A percentile compares a stretch with the other conserved stretches of the same genome.
Conservation (phyloP, 2,329 filamentous ascomycete species). For the Aspergillus arachidicola region DNA sequence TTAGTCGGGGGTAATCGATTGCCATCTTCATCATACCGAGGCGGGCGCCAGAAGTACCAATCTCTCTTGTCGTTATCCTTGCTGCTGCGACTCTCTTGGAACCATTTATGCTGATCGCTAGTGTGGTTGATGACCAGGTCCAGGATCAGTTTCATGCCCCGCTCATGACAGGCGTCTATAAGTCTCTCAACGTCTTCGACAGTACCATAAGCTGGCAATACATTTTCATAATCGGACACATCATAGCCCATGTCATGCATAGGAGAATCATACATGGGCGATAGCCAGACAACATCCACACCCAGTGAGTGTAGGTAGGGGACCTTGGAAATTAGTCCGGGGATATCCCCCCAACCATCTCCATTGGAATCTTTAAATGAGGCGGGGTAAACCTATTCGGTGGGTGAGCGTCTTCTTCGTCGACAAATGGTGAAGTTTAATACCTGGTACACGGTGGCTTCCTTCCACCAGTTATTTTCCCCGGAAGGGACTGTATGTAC, state of each 20-base stretch:
- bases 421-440: background rate
- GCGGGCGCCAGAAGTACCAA: conserved; percentile 61
- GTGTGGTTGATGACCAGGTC: conserved; percentile 76
- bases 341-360: conserved; percentile 66
- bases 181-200: conserved; percentile 62
- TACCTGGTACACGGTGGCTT: conserved; percentile 37
- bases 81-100: conserved; percentile 62
- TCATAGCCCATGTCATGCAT: conserved; percentile 73
- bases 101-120: conserved; percentile 69
- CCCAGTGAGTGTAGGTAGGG: conserved; percentile 65
- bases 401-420: background rate
- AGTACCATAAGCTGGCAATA: conserved; percentile 64
- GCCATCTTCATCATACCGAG: conserved; percentile 55
- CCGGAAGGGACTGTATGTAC: conserved; percentile 19
- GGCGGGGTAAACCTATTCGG: conserved; percentile 27
- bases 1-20: conserved; percentile 69
- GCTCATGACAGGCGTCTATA: conserved; percentile 57
- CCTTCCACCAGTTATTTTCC: conserved; percentile 40
- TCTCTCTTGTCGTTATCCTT: conserved; percentile 62
- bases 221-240: conserved; percentile 64
- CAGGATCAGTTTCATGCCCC: conserved; percentile 67
- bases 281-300: conserved; percentile 68
- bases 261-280: conserved; percentile 66
- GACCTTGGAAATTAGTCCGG: conserved; percentile 64
- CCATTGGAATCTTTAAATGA: conserved; percentile 57